Conservation (phyloP, 78 protist species). For the Isochrysis galbana region DNA sequence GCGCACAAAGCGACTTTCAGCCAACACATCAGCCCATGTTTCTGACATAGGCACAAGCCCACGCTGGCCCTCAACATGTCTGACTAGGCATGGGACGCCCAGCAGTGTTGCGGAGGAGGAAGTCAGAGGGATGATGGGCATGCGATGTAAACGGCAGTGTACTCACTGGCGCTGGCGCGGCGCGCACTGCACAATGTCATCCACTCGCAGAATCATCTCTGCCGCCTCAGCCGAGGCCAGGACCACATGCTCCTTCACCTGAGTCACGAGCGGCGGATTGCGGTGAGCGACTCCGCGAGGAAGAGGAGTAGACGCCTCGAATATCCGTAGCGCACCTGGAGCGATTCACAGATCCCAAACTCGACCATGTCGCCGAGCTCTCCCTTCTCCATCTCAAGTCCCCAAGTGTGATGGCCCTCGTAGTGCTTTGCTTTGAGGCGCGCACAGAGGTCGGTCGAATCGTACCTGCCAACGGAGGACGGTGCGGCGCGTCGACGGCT, state of each 20-base stretch:
- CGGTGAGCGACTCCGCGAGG: no score
- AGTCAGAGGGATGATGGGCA: no score
- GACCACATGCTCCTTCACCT: constrained; percentile 67
- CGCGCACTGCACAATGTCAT: constrained; percentile 88
- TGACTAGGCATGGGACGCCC: no score
- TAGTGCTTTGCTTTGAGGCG: constrained; percentile 35
- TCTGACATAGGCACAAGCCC: no score
- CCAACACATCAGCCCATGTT: no score
- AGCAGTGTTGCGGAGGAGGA: no score
- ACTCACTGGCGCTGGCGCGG: constrained; percentile 87
- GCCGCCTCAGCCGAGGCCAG: constrained; percentile 97
- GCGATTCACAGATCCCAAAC: constrained; percentile 90
- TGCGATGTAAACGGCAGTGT: no score
- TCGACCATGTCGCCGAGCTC: constrained; percentile 80
- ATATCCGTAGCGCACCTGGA: no score
- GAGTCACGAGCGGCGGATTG: background rate
- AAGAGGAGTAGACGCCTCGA: no score
- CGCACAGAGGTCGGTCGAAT: constrained; percentile 83
- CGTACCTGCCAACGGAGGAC: no score
- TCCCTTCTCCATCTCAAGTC: constrained; percentile 86
- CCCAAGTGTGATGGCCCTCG: background rate
- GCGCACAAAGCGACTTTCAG: no score
- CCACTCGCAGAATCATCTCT: constrained; percentile 98
- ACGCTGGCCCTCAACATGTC: no score
- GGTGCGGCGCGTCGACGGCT: background rate